Percentiles rank a stretch among this genome's conserved stretches.
Evolutionary conservation across 371 early-diverging fungal genomes (phyloP).

Genomic region (Phascolomyces articulosus): DNA sequence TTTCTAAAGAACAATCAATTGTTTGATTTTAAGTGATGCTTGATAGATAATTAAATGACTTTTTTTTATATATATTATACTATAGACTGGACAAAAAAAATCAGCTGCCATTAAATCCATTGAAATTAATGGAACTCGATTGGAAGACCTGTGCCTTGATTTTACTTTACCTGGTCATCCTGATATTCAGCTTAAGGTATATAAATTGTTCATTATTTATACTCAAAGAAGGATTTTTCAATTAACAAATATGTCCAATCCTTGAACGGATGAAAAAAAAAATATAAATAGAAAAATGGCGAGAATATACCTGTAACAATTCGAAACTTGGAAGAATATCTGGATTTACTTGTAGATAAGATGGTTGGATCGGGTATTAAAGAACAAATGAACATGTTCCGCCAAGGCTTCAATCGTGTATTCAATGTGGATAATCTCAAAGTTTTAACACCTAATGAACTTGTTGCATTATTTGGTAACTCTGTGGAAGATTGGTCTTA

Average conservation of each 20-base stretch:
- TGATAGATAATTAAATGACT: too few relatives aligned
- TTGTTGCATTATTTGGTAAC: constrained; percentile 70
- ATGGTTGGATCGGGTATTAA: constrained; percentile 71
- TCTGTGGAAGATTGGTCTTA: constrained; percentile 79
- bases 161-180: constrained; percentile 84
- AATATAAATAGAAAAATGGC: too few relatives aligned
- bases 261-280: too few relatives aligned
- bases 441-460: constrained; percentile 73
- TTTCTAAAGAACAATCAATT: too few relatives aligned
- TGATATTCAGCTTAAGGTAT: constrained; percentile 60
- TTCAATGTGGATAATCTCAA: constrained; percentile 69
- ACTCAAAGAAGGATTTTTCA: too few relatives aligned
- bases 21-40: too few relatives aligned
- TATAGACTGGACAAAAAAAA: constrained; percentile 32
- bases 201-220: not conserved
- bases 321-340: constrained; percentile 76
- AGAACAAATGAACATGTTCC: constrained; percentile 73
- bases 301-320: constrained; percentile 67
- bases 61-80: not conserved
- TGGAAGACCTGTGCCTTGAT: constrained; percentile 76
- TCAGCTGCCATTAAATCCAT: constrained; percentile 40
- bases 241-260: too few relatives aligned
- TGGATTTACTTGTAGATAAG: constrained; percentile 64
- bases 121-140: constrained; percentile 49
- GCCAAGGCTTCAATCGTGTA: constrained; percentile 76